These are phyloP conservation scores for Ramaria sp. DNA, from an alignment of 768 basidiomycete genomes.

Conservation along the genomic window DNA sequence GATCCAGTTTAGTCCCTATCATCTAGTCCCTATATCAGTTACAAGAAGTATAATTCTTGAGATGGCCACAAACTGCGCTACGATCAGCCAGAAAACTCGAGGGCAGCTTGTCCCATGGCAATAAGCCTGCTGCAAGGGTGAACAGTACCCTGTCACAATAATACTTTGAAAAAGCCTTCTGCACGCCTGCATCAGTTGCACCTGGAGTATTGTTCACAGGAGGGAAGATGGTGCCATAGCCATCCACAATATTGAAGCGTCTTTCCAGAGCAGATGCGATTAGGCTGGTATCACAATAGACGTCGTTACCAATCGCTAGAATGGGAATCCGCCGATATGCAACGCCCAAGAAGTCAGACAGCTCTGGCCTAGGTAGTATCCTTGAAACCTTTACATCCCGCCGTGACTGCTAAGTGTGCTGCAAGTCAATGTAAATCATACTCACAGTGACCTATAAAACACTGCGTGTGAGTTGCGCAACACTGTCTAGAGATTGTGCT, in stretches of 20 bases:
- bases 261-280: constrained; percentile 42
- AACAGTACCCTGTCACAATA: constrained; percentile 38
- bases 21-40: constrained; percentile 18
- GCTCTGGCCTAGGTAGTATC: constrained; percentile 50
- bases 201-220: constrained; percentile 21
- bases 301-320: constrained; percentile 48
- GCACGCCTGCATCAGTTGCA: constrained; percentile 32
- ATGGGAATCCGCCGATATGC: constrained; percentile 49
- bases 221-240: constrained; percentile 40
- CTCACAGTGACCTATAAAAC: constrained; percentile 33
- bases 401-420: neutral
- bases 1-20: constrained; percentile 27
- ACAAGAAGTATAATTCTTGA: neutral
- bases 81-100: constrained; percentile 38
- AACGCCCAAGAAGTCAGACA: constrained; percentile 39
- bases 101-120: constrained; percentile 41
- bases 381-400: constrained; percentile 19
- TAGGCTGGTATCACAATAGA: constrained; percentile 50
- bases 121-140: constrained; percentile 24
- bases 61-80: constrained; percentile 26
- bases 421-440: neutral
- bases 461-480: neutral
- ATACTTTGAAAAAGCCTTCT: constrained; percentile 36
- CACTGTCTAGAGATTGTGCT: neutral
- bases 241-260: constrained; percentile 37